phyloP scores from a whole-genome alignment of 495 filamentous ascomycete species.

The Gamarada debralockiae region DNA sequence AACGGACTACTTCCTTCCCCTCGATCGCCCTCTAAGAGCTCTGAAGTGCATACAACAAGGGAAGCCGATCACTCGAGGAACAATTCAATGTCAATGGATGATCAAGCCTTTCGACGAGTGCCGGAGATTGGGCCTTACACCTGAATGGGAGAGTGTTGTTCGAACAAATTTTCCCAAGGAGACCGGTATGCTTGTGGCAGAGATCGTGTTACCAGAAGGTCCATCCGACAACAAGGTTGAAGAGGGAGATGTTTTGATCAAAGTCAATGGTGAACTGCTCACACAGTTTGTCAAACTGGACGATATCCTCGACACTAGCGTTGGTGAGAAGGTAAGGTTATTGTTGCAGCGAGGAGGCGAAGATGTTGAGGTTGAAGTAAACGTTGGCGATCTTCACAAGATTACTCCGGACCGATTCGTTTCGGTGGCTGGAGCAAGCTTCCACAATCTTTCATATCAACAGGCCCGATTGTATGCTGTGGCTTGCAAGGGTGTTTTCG shows the following conservation, averaged over 20 bases:
- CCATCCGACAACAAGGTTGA: slow-evolving; percentile 80
- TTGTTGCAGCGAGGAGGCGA: slow-evolving; percentile 84
- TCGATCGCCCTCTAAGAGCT: slow-evolving; percentile 84
- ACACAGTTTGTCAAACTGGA: slow-evolving; percentile 95
- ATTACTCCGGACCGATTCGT: slow-evolving; percentile 97
- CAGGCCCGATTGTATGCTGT: slow-evolving; percentile 92
- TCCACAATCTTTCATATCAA: slow-evolving; percentile 96
- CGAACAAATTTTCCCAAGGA: slow-evolving; percentile 83
- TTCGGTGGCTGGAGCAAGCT: slow-evolving; percentile 85
- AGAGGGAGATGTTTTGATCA: slow-evolving; percentile 93
- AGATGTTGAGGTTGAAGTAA: slow-evolving; percentile 79
- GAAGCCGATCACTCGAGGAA: slow-evolving; percentile 74
- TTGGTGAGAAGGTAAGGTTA: slow-evolving; percentile 68
- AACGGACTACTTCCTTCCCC: slow-evolving; percentile 95
- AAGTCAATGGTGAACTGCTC: slow-evolving; percentile 90
- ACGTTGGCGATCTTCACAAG: slow-evolving; percentile 85
- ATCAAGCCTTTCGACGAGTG: slow-evolving; percentile 98
- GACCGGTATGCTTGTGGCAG: slow-evolving; percentile 94
- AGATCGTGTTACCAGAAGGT: slow-evolving; percentile 89
- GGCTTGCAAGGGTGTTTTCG: slow-evolving; percentile 84
- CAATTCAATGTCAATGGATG: slow-evolving; percentile 97
- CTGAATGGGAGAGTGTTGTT: slow-evolving; percentile 81
- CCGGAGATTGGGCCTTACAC: slow-evolving; percentile 77
- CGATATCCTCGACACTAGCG: slow-evolving; percentile 85
- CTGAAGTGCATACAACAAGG: slow-evolving; percentile 78